Evolutionary conservation across 345 rosid species (phyloP).

Genomic region (Bretschneidera sinensis): DNA sequence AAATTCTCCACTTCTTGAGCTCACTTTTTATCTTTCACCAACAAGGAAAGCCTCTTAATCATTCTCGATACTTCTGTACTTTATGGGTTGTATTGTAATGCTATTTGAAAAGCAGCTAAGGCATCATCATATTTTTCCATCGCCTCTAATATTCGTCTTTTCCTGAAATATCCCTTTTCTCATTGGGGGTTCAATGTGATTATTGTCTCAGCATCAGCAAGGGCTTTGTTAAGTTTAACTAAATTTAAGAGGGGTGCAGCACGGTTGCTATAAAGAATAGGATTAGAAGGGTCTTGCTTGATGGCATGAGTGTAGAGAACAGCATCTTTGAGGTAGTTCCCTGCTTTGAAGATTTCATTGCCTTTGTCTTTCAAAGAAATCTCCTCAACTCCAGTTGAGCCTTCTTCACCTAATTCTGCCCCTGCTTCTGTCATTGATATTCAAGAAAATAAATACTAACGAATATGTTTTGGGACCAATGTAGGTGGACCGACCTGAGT

Average conservation of each 20-base stretch:
- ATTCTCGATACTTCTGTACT: conserved; percentile 85
- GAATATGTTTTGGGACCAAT: background rate
- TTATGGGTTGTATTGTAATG: conserved; percentile 70
- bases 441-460: conserved; percentile 7
- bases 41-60: conserved; percentile 66
- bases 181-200: conserved; percentile 78
- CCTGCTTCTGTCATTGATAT: conserved; percentile 41
- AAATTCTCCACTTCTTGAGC: conserved; percentile 79
- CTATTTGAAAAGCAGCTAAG: conserved; percentile 63
- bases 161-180: conserved; percentile 99
- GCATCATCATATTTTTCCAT: conserved; percentile 93
- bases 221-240: conserved; percentile 89
- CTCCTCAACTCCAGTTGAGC: conserved; percentile 25
- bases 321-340: conserved; percentile 95
- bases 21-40: conserved; percentile 73
- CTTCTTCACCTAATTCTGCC: conserved; percentile 36
- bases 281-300: conserved; percentile 87
- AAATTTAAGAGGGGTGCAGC: conserved; percentile 91
- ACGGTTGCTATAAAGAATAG: conserved; percentile 92
- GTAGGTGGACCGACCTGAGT: too few relatives aligned
- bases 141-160: conserved; percentile 91
- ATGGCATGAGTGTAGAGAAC: conserved; percentile 97
- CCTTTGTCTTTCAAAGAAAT: conserved; percentile 82
- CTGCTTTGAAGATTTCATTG: conserved; percentile 90
- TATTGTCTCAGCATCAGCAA: conserved; percentile 86